phyloP scores from a whole-genome alignment of 495 filamentous ascomycete species.

The Aspergillus egyptiacus region DNA sequence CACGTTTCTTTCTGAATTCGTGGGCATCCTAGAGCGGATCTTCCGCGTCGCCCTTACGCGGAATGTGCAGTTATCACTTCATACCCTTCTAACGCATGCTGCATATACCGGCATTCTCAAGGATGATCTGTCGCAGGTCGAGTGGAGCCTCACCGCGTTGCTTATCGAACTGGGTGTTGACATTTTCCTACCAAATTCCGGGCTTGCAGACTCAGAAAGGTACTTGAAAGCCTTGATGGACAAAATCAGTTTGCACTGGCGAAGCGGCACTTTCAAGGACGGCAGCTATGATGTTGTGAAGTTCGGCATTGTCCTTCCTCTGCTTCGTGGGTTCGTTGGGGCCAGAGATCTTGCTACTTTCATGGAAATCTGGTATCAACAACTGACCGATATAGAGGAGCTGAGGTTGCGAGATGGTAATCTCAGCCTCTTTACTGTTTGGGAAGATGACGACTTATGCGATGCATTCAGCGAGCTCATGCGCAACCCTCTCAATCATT shows the following conservation, averaged over 20 bases:
- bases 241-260: conserved; percentile 37
- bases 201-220: conserved; percentile 33
- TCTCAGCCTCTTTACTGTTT: conserved; percentile 38
- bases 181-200: conserved; percentile 57
- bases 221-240: conserved; percentile 40
- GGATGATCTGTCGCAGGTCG: conserved; percentile 32
- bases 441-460: conserved; percentile 59
- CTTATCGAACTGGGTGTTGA: conserved; percentile 62
- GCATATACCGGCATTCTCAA: conserved; percentile 40
- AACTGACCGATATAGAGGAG: conserved; percentile 47
- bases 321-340: conserved; percentile 57
- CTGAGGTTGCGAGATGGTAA: conserved; percentile 26
- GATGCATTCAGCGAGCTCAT: conserved; percentile 33
- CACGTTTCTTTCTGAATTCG: conserved; percentile 30
- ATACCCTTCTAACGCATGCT: conserved; percentile 41
- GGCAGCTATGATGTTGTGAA: conserved; percentile 31
- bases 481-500: conserved; percentile 29
- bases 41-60: conserved; percentile 38
- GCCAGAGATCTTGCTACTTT: conserved; percentile 63
- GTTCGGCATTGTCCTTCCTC: conserved; percentile 44
- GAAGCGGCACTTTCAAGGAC: conserved; percentile 10
- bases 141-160: conserved; percentile 58
- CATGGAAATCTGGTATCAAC: conserved; percentile 57
- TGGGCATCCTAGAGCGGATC: conserved; percentile 34
- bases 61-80: conserved; percentile 38